Evolutionary conservation across 768 basidiomycete genomes (phyloP), one percentile per base, ranked within the genome.

Genomic region (Mycena latifolia): DNA sequence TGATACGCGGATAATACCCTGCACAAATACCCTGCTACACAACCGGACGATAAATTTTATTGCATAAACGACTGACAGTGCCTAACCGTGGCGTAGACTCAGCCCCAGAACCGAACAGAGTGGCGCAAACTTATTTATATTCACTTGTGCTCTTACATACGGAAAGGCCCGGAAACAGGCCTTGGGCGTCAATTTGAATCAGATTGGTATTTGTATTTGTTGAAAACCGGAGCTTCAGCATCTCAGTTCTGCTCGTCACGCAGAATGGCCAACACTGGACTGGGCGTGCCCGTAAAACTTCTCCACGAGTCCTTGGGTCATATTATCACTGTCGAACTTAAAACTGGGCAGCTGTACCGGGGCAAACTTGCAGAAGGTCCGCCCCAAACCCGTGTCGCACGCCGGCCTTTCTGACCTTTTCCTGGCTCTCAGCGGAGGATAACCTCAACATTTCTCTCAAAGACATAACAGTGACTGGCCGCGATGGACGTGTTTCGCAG

Each of bases 401-500:
- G 3, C 29, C 25, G 1, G 9, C 39, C 33, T 39, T 31, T 28
- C 61, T 63, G n/a, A 67, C 52, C 17, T 53, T 61, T 62, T 53
- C 24, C 63, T 64, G 43, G n/a, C 61, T 61, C 14, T 66, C 78
- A 99, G 98, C 98, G 70, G 98, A 99, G 79, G 98, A 99, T 76
- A 98, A 98, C 72, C 85, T 99, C 47, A 99, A 99, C 81, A 96
- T 99, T 75, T 96, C 96, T 5, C 77, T 99, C 69, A 94, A 89
- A 78, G 95, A 99, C 69, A 98, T 98, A 74, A 99, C 98, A 31
- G 98, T 99, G 33, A 99, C 98, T 17, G 95, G 93, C 58, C 90
- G 98, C 57, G 98, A 99, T 85, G 98, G 98, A 27, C 94, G 98
- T 73, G 95, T 99, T 29, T 98, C 98, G 15, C 98, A 99, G 77